Evolutionary conservation across 306 rosid genomes (phyloP).

Genomic region (Dicorynia guianensis): DNA sequence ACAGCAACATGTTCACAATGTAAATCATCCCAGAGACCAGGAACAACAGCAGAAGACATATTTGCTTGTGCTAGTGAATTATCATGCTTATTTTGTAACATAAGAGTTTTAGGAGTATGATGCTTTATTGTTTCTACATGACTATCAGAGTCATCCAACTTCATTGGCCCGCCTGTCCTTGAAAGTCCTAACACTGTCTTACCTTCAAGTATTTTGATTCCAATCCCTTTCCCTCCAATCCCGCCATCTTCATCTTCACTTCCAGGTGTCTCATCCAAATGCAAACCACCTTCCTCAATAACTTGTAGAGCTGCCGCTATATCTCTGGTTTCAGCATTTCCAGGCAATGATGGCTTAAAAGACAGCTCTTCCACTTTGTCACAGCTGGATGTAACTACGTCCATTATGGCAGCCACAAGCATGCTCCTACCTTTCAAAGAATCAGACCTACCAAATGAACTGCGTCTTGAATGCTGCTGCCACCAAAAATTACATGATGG

Average conservation of each 20-base stretch:
- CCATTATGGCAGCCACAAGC: constrained; percentile 99
- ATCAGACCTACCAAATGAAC: constrained; percentile 80
- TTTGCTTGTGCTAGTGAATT: constrained; percentile 44
- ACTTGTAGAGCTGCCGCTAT: constrained; percentile 91
- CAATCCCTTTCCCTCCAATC: constrained; percentile 74
- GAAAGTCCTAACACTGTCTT: constrained; percentile 79
- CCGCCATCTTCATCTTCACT: constrained; percentile 67
- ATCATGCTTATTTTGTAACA: constrained; percentile 54
- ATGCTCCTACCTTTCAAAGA: constrained; percentile 94
- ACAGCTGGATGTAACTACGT: constrained; percentile 87
- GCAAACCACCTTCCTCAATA: constrained; percentile 87
- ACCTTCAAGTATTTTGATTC: constrained; percentile 88
- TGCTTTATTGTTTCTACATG: constrained; percentile 44
- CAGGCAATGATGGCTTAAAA: constrained; percentile 77
- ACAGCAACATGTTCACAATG: constrained; percentile 94
- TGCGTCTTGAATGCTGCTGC: constrained; percentile 81
- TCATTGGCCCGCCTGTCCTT: constrained; percentile 52
- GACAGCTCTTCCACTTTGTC: constrained; percentile 61
- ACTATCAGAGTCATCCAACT: constrained; percentile 52
- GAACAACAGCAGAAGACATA: constrained; percentile 73
- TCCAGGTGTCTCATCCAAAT: constrained; percentile 71
- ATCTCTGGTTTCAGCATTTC: constrained; percentile 81
- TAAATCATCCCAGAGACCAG: constrained; percentile 99
- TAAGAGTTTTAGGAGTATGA: constrained; percentile 36
- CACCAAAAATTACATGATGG: constrained; percentile 48